These are phyloP conservation scores for Schizopora paradoxa DNA, from an alignment of 1,284 basidiomycete species.

Conservation along the genomic window DNA sequence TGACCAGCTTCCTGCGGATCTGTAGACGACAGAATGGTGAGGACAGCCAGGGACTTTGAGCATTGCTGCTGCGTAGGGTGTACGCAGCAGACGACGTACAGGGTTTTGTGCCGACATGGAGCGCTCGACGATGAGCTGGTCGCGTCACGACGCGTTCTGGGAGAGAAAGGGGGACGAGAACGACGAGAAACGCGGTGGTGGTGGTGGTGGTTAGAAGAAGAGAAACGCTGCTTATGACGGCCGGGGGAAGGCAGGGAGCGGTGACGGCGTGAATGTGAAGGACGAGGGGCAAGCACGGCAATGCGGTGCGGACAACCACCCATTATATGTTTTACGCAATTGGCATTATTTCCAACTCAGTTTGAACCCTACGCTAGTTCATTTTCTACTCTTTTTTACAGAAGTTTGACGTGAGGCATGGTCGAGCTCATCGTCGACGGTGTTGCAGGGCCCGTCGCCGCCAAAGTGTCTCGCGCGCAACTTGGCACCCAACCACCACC, in stretches of 20 bases:
- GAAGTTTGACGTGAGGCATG: no score
- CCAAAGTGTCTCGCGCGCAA: no score
- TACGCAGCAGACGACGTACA: constrained; percentile 30
- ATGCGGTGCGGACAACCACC: no score
- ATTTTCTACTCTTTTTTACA: no score
- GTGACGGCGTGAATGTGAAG: constrained; percentile 2
- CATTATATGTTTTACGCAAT: no score
- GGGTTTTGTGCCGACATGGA: constrained; percentile 45
- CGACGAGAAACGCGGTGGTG: no score
- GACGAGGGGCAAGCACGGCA: no score
- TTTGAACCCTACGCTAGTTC: no score
- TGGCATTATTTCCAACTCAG: no score
- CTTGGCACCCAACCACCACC: no score
- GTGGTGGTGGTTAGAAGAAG: neutral
- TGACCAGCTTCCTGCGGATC: constrained; percentile 75
- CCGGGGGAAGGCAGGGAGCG: neutral
- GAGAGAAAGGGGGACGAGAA: neutral
- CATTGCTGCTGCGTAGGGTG: neutral
- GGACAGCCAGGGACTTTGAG: neutral
- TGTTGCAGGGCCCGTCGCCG: no score
- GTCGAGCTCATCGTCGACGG: no score
- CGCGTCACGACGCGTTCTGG: neutral
- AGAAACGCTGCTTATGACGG: neutral
- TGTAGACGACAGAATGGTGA: constrained; percentile 22
- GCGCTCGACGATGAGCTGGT: neutral